phyloP scores from a whole-genome alignment of 768 basidiomycete genomes.

The Russula dissimulans region DNA sequence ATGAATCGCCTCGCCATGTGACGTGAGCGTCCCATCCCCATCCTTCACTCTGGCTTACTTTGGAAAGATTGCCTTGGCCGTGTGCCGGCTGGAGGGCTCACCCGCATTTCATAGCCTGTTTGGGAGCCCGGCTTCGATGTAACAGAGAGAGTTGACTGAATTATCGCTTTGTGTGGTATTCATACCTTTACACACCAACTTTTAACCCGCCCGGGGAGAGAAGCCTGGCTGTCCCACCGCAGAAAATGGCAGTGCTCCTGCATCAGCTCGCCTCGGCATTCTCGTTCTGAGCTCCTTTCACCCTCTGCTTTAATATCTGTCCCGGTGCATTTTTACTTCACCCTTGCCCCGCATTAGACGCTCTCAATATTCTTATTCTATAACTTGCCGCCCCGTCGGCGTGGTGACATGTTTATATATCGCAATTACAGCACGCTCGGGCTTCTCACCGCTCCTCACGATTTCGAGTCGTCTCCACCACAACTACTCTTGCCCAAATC shows the following conservation, averaged over 20 bases:
- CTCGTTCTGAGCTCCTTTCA: background rate
- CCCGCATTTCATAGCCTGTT: background rate
- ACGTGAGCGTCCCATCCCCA: slow-evolving; percentile 3
- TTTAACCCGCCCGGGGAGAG: slow-evolving; percentile 2
- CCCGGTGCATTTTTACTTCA: background rate
- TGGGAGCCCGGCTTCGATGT: slow-evolving; percentile 9
- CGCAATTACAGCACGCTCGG: slow-evolving; percentile 5
- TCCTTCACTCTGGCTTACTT: slow-evolving; percentile 5
- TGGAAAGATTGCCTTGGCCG: slow-evolving; percentile 12
- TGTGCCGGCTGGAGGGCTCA: slow-evolving; percentile 3
- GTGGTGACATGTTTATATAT: slow-evolving; percentile 12
- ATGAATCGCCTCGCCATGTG: slow-evolving; percentile 13
- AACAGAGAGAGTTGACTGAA: background rate
- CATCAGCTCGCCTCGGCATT: slow-evolving; percentile 6
- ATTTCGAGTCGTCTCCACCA: background rate
- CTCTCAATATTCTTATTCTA: background rate
- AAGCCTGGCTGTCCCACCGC: background rate
- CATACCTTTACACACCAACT: background rate
- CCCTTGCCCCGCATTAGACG: background rate
- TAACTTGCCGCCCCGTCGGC: slow-evolving; percentile 2
- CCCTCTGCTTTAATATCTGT: slow-evolving; percentile 7
- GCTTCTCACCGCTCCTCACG: background rate
- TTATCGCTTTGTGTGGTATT: slow-evolving; percentile 7
- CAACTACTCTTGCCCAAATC: background rate
- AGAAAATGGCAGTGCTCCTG: slow-evolving; percentile 14